phyloP scores from a whole-genome alignment of 768 basidiomycete species.

The Suillus plorans region DNA sequence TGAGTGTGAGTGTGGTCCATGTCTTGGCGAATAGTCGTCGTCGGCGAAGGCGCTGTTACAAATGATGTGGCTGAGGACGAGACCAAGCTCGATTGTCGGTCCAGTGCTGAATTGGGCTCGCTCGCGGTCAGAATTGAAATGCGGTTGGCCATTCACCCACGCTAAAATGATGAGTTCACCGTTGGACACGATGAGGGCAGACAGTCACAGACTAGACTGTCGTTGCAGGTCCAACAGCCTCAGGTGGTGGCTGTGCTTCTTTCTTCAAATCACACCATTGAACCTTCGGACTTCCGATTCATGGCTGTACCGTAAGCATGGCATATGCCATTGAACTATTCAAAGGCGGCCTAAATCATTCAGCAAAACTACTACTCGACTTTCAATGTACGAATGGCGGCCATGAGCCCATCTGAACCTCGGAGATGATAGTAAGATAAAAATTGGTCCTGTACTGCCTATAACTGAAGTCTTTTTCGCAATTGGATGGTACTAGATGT shows the following conservation, averaged over 20 bases:
- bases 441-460: not conserved
- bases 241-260: not conserved
- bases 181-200: not conserved
- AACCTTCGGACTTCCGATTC: not conserved
- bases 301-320: no score
- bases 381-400: not conserved
- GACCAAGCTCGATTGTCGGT: slow-evolving; percentile 24
- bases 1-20: slow-evolving; percentile 35
- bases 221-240: slow-evolving; percentile 4
- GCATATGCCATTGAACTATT: not conserved
- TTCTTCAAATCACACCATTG: not conserved
- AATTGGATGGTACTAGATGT: not conserved
- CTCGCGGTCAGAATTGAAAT: slow-evolving; percentile 17
- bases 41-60: slow-evolving; percentile 27
- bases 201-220: not conserved
- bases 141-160: slow-evolving; percentile 10
- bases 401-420: not conserved
- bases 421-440: not conserved
- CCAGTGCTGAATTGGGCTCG: slow-evolving; percentile 12
- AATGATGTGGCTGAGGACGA: slow-evolving; percentile 27
- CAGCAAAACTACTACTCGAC: not conserved
- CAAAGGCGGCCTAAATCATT: not conserved
- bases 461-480: not conserved
- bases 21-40: slow-evolving; percentile 23
- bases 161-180: not conserved